Conservation (phyloP, 225 moss, liverwort and hornwort species). For the Rhytidiadelphus loreus region DNA sequence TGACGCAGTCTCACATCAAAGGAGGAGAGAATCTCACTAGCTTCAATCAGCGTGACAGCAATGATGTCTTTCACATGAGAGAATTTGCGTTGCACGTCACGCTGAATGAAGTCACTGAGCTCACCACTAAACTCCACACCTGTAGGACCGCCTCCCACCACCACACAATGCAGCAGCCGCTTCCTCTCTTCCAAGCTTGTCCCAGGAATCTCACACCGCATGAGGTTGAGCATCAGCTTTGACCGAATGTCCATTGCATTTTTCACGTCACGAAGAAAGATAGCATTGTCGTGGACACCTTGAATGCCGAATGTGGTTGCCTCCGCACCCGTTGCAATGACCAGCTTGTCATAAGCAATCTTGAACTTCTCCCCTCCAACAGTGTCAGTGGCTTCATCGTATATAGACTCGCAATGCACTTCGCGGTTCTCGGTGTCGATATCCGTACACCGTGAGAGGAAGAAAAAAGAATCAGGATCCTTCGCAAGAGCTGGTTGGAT, state of each 20-base stretch:
- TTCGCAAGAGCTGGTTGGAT: conserved; percentile 74
- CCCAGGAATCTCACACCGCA: conserved; percentile 72
- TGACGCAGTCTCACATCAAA: conserved; percentile 69
- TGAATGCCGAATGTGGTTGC: conserved; percentile 63
- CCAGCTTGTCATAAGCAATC: conserved; percentile 77
- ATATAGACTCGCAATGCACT: conserved; percentile 58
- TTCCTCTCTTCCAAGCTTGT: conserved; percentile 43
- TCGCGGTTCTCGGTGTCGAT: conserved; percentile 40
- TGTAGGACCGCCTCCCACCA: conserved; percentile 94
- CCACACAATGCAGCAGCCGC: conserved; percentile 64
- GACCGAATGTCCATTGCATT: conserved; percentile 73
- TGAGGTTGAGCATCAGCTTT: conserved; percentile 80
- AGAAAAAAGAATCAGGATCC: conserved; percentile 52
- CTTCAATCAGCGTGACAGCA: conserved; percentile 76
- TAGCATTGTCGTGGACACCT: conserved; percentile 64
- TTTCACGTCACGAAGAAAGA: conserved; percentile 74
- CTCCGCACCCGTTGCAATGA: conserved; percentile 80
- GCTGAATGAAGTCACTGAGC: conserved; percentile 78
- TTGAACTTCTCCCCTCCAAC: conserved; percentile 28
- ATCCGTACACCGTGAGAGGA: conserved; percentile 49
- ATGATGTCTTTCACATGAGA: conserved; percentile 60
- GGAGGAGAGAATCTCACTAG: conserved; percentile 69
- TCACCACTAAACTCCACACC: conserved; percentile 95
- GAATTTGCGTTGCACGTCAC: conserved; percentile 65
- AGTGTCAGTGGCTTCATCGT: conserved; percentile 10